Evolutionary conservation across 176 grass and related monocot species (phyloP).

Genomic region (Canna indica): DNA sequence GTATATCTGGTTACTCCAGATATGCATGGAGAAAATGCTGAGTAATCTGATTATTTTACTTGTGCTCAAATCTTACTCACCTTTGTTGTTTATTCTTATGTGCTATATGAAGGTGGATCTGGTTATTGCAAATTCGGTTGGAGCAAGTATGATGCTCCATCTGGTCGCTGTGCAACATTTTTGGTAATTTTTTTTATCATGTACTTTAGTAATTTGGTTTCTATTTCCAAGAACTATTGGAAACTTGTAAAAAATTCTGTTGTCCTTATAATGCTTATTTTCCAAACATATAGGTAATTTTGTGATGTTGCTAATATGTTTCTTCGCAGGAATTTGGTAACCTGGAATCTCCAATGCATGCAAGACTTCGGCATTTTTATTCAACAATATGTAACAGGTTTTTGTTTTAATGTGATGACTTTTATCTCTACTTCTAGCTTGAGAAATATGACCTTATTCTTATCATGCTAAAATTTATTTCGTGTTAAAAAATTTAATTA

Average conservation of each 20-base stretch:
- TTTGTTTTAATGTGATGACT: neutral
- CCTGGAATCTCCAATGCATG: constrained; percentile 84
- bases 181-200: constrained; percentile 30
- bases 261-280: neutral
- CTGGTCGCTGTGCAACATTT: constrained; percentile 81
- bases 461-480: neutral
- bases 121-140: constrained; percentile 97
- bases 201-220: neutral
- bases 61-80: neutral
- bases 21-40: constrained; percentile 79
- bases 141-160: constrained; percentile 96
- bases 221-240: neutral
- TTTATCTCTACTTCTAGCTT: neutral
- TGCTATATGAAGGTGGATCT: constrained; percentile 65
- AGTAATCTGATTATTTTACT: constrained; percentile 29
- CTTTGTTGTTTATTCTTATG: constrained; percentile 2
- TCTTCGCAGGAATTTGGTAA: constrained; percentile 83
- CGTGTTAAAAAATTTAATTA: neutral
- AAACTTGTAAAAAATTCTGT: neutral
- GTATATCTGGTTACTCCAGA: constrained; percentile 77
- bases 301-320: neutral
- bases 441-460: neutral
- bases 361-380: constrained; percentile 79
- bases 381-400: constrained; percentile 75
- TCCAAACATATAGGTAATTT: no score